Conservation (phyloP, 768 basidiomycete species). For the Rhodotorula paludigena region DNA sequence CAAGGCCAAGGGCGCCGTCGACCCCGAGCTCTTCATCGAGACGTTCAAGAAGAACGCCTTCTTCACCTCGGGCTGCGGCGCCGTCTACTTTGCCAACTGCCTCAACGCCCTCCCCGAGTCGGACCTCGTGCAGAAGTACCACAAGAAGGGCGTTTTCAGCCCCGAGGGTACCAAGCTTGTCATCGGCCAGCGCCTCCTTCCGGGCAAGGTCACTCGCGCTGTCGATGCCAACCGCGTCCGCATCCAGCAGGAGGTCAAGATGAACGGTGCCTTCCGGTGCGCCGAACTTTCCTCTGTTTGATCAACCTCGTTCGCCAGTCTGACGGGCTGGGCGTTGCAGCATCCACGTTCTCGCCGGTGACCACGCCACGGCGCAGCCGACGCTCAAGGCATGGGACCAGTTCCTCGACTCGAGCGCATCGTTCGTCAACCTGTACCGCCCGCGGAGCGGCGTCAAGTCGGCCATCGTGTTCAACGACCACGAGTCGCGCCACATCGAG, state of each 20-base stretch:
- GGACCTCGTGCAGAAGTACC: constrained; percentile 38
- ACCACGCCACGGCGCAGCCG: constrained; percentile 8
- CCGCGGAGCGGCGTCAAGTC: constrained; percentile 32
- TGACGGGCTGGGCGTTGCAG: constrained; percentile 3
- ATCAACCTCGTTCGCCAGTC: too few relatives aligned
- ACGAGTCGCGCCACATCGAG: constrained; percentile 33
- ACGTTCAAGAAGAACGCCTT: constrained; percentile 44
- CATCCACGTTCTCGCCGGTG: constrained; percentile 41
- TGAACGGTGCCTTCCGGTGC: constrained; percentile 43
- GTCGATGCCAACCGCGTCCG: constrained; percentile 43
- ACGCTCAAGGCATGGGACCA: constrained; percentile 31
- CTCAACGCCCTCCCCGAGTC: constrained; percentile 41
- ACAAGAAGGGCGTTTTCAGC: constrained; percentile 40
- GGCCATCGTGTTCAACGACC: constrained; percentile 32
- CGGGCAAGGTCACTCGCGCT: constrained; percentile 41
- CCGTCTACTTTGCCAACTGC: constrained; percentile 39
- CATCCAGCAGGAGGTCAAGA: constrained; percentile 44
- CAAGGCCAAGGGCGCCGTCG: constrained; percentile 37
- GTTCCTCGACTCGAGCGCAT: constrained; percentile 37
- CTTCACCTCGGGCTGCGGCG: constrained; percentile 44
- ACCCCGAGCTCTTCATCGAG: constrained; percentile 42
- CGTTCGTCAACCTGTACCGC: constrained; percentile 42
- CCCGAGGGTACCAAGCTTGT: constrained; percentile 40
- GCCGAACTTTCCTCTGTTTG: neutral
- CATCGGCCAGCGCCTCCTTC: constrained; percentile 40